A percentile compares a stretch with the other conserved stretches of the same genome.
Conservation (phyloP, 2,329 filamentous ascomycete species). For the Botrytis squamosa region DNA sequence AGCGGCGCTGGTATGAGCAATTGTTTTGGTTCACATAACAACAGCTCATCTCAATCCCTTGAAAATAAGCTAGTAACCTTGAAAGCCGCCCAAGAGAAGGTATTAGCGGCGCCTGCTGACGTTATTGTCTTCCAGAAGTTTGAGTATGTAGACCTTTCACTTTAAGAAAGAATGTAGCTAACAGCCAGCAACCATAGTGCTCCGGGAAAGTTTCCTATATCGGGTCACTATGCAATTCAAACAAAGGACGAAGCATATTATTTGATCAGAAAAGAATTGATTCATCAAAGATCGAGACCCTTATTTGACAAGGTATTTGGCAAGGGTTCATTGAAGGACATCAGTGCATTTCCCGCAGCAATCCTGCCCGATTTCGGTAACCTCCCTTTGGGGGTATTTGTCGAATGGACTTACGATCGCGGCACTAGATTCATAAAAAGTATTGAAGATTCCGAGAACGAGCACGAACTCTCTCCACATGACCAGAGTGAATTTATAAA, state of each 20-base stretch:
- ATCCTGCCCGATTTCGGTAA: background rate
- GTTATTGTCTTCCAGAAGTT: background rate
- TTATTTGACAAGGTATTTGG: background rate
- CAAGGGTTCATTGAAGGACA: background rate
- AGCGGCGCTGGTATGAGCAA: background rate
- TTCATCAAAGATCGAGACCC: background rate
- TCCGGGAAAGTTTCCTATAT: accelerated
- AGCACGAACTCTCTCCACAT: too few relatives aligned
- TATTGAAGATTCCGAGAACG: too few relatives aligned
- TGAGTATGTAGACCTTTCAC: background rate
- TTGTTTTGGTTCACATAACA: background rate
- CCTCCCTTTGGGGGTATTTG: background rate
- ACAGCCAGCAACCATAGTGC: background rate
- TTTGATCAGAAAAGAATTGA: accelerated
- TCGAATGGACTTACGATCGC: background rate
- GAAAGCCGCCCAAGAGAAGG: background rate
- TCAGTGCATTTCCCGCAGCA: background rate
- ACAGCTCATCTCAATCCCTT: background rate
- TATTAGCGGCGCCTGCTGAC: too few relatives aligned
- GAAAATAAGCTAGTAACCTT: too few relatives aligned
- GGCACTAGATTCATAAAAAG: accelerated
- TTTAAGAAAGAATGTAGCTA: accelerated
- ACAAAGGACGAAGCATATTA: accelerated
- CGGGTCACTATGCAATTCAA: background rate
- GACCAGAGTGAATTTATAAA: too few relatives aligned